phyloP scores from a whole-genome alignment of 2,329 filamentous ascomycete genomes.

The Ceratocystis variospora region DNA sequence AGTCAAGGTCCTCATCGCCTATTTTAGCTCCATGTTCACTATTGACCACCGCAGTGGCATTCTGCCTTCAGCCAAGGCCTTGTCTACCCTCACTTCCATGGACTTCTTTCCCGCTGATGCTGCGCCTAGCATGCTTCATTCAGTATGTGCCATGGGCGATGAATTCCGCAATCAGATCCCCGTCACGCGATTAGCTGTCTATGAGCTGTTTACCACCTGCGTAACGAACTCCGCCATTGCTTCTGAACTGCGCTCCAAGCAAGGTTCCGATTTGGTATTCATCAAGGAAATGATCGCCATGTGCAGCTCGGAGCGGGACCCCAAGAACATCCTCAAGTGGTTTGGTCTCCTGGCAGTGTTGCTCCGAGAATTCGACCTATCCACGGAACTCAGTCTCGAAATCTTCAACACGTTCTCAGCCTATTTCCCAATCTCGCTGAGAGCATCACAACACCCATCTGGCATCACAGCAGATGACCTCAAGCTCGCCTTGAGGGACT shows the following conservation, averaged over 20 bases:
- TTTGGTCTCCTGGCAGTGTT: conserved; percentile 38
- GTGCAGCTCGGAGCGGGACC: conserved; percentile 43
- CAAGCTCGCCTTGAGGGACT: conserved; percentile 39
- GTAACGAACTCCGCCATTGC: conserved; percentile 32
- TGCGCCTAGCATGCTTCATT: conserved; percentile 36
- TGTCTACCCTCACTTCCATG: conserved; percentile 37
- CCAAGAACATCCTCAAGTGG: conserved; percentile 43
- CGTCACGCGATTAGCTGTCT: conserved; percentile 39
- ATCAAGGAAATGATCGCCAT: conserved; percentile 37
- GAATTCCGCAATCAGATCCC: conserved; percentile 42
- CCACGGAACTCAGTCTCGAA: conserved; percentile 34
- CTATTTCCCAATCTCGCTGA: conserved; percentile 47
- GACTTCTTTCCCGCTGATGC: conserved; percentile 37
- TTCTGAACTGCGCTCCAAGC: conserved; percentile 29
- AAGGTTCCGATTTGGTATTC: conserved; percentile 33
- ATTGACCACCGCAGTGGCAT: conserved; percentile 47
- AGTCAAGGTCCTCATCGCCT: conserved; percentile 37
- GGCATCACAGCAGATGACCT: conserved; percentile 43
- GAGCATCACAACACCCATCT: conserved; percentile 35
- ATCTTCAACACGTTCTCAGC: conserved; percentile 44
- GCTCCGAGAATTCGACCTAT: conserved; percentile 33
- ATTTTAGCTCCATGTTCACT: conserved; percentile 46
- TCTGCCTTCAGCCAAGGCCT: conserved; percentile 38
- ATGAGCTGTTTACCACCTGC: conserved; percentile 35
- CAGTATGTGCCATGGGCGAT: conserved; percentile 39